Percentiles rank a stretch among this genome's conserved stretches.
phyloP scores from a whole-genome alignment of 768 basidiomycete species.

The Lyophyllum shimeji region DNA sequence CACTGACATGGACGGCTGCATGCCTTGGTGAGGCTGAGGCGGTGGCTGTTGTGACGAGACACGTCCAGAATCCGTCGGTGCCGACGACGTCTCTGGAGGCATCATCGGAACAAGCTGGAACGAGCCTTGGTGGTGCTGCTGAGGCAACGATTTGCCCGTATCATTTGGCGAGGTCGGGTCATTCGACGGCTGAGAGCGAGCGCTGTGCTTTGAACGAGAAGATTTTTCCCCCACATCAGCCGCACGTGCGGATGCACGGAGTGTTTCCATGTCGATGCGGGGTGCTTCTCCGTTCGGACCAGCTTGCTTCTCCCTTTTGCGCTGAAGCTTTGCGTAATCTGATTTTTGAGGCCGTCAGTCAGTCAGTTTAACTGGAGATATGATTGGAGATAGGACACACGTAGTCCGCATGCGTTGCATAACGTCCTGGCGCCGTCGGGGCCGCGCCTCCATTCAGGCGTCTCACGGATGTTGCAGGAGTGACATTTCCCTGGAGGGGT shows the following conservation, averaged over 20 bases:
- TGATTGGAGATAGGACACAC: constrained; percentile 45
- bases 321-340: constrained; percentile 86
- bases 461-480: constrained; percentile 84
- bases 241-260: constrained; percentile 71
- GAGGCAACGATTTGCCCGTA: constrained; percentile 26
- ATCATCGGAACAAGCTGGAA: constrained; percentile 52
- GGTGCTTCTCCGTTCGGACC: constrained; percentile 53
- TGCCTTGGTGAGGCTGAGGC: background rate
- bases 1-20: constrained; percentile 14
- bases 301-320: constrained; percentile 69
- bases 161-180: constrained; percentile 32
- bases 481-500: constrained; percentile 87
- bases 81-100: constrained; percentile 22
- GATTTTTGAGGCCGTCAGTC: background rate
- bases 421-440: constrained; percentile 83
- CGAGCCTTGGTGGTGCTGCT: constrained; percentile 53
- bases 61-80: constrained; percentile 17
- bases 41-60: constrained; percentile 17
- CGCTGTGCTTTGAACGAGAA: constrained; percentile 20
- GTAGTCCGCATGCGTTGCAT: constrained; percentile 85
- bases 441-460: constrained; percentile 86
- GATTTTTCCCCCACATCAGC: constrained; percentile 44
- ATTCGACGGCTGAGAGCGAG: constrained; percentile 25
- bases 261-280: constrained; percentile 71
- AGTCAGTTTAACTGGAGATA: background rate